phyloP scores from a whole-genome alignment of 768 basidiomycete species.

The Suillus fuscotomentosus region DNA sequence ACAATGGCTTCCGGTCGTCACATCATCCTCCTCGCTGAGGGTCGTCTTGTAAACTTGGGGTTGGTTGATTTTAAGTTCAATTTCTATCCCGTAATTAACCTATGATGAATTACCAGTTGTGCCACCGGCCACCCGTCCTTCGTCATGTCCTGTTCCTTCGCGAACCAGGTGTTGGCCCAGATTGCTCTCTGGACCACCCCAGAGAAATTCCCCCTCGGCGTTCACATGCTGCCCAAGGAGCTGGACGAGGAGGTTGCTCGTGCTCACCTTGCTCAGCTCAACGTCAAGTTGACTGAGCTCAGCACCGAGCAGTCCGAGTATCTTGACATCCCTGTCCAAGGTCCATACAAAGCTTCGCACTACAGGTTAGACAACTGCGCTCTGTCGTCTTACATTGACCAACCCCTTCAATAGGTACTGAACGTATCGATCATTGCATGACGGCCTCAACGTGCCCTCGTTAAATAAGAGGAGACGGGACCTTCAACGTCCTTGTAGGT shows the following conservation, averaged over 20 bases:
- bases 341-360: conserved; percentile 75
- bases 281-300: conserved; percentile 89
- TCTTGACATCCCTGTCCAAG: conserved; percentile 84
- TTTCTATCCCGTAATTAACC: conserved; percentile 4
- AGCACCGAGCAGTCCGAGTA: conserved; percentile 77
- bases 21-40: conserved; percentile 96
- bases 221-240: conserved; percentile 98
- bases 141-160: conserved; percentile 99
- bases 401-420: conserved; percentile 26
- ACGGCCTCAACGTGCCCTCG: conserved; percentile 83
- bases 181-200: conserved; percentile 96
- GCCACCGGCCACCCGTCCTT: conserved; percentile 99
- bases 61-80: conserved; percentile 30
- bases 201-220: conserved; percentile 91
- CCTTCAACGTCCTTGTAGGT: conserved; percentile 61
- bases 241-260: conserved; percentile 99
- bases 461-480: conserved; percentile 54
- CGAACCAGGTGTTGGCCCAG: conserved; percentile 98
- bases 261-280: conserved; percentile 87
- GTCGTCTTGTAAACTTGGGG: conserved; percentile 99
- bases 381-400: background rate
- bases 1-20: conserved; percentile 92
- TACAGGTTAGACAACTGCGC: conserved; percentile 46
- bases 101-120: conserved; percentile 49
- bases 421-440: conserved; percentile 25